These are phyloP conservation scores for Wickerhamiella azymoides DNA, from an alignment of 805 yeast genomes.

Conservation along the genomic window DNA sequence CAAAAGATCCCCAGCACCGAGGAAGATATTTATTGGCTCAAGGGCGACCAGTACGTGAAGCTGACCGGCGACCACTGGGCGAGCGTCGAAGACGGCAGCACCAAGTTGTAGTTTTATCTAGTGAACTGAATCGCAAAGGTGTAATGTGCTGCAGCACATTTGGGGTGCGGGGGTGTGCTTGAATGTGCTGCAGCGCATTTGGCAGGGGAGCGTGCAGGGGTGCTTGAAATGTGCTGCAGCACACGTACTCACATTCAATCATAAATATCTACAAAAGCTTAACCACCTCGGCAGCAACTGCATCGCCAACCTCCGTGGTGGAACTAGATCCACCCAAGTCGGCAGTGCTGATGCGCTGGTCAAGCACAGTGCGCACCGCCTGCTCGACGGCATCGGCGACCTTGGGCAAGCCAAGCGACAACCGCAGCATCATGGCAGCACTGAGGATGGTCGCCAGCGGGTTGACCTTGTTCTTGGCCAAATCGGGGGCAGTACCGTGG, in stretches of 20 bases:
- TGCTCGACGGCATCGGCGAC: conserved; percentile 82
- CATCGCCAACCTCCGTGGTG: conserved; percentile 89
- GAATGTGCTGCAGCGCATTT: background rate
- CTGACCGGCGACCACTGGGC: conserved; percentile 48
- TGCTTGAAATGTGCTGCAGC: too few species aligned
- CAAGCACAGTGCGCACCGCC: conserved; percentile 76
- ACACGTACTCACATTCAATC: too few species aligned
- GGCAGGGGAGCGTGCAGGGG: too few species aligned
- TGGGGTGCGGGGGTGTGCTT: too few species aligned
- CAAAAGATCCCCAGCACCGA: conserved; percentile 24
- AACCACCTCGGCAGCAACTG: conserved; percentile 62
- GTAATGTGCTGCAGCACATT: background rate
- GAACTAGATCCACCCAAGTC: conserved; percentile 77
- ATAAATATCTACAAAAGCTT: conserved; percentile 28
- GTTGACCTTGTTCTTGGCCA: conserved; percentile 74
- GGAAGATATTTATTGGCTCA: conserved; percentile 61
- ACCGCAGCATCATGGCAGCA: conserved; percentile 92
- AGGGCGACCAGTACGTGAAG: conserved; percentile 38
- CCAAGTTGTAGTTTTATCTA: conserved; percentile 17
- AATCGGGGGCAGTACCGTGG: conserved; percentile 97
- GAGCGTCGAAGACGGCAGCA: conserved; percentile 20
- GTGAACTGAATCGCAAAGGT: too few species aligned
- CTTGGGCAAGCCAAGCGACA: conserved; percentile 66
- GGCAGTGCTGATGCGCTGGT: conserved; percentile 75
- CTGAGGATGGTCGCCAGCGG: conserved; percentile 93